Evolutionary conservation across 164 flowering plant species (phyloP).

Genomic region (Liquidambar formosana): DNA sequence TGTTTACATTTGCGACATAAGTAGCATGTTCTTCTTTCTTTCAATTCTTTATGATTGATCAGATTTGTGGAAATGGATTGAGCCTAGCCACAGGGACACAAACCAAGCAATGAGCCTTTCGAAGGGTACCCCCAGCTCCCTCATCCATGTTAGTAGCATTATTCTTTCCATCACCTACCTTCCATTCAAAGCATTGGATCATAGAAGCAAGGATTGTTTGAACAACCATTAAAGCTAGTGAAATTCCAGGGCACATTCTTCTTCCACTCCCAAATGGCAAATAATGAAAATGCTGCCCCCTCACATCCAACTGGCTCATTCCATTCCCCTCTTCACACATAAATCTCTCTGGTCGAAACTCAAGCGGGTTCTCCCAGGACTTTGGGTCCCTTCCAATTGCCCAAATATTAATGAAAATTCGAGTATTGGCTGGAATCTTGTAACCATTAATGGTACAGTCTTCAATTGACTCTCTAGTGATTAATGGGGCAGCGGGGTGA

Average conservation of each 20-base stretch:
- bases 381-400: conserved; percentile 61
- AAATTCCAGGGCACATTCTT: conserved; percentile 49
- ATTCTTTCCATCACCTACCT: conserved; percentile 8
- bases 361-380: conserved; percentile 51
- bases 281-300: conserved; percentile 28
- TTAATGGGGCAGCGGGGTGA: conserved; percentile 57
- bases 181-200: conserved; percentile 63
- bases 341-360: conserved; percentile 67
- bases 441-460: conserved; percentile 40
- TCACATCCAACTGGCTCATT: conserved; percentile 15
- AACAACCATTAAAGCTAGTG: conserved; percentile 34
- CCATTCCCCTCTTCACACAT: conserved; percentile 11
- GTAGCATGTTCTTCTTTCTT: no score
- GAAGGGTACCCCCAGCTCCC: conserved; percentile 31
- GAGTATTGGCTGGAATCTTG: conserved; percentile 43
- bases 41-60: no score
- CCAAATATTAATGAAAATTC: conserved; percentile 46
- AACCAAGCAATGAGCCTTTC: conserved; percentile 37
- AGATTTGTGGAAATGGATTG: conserved; percentile 21
- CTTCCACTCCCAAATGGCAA: conserved; percentile 48
- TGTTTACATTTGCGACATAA: no score
- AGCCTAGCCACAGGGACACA: conserved; percentile 37
- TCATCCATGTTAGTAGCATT: conserved; percentile 41
- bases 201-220: conserved; percentile 38
- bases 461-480: conserved; percentile 31